Base-by-base conservation (phyloP, 805 yeast species). In the Candida nonsorbophila region DNA sequence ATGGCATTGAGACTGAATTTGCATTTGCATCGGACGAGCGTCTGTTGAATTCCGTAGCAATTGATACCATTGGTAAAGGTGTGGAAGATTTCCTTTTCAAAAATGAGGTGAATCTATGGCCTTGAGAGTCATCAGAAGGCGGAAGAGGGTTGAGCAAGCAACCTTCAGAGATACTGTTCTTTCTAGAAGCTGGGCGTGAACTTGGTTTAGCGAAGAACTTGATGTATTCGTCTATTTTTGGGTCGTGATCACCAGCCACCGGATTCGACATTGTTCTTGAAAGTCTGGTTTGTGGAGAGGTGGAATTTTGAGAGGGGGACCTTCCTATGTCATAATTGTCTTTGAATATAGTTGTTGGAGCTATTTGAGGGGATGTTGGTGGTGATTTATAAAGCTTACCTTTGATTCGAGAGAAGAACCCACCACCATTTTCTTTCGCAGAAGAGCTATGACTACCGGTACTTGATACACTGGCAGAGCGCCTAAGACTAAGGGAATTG, bases 351-450 rank as follows among this genome's bases (percentile, higher is more conserved):
- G 32, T 15, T 27, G 22, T 14, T 3, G 24, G 10, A 11, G 28
- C 15, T 11, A 30, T 10, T 2, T 15, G 10, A 3, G 45, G 41
- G 6, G 41, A 30, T 4, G 25, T 4, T 6, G 45, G 39, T 3
- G 41, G 38, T 12, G 35, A 33, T 40, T 39, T 45, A 22, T 43
- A 51, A 34, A 61, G 45, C 34, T 53, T 58, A 10, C 49, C 59
- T 36, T 62, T 63, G 16, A 62, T 37, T 33, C 58, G 62, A 22
- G 62, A 51, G 33, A 62, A 59, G 20, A 62, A 52, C 1, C 60
- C 59, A 6, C 45, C 36, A 14, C 44, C 36, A 9, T 20, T 14
- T 24, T 42, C 38, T 6, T 45, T 33, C 9, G 40, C 25, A 12
- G 43, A 32, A n/a, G 39, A 41, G 27, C 31, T 45, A 37, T 17